Evolutionary conservation across 2,329 filamentous ascomycete genomes (phyloP).

Genomic region (Leptographium flavum): DNA sequence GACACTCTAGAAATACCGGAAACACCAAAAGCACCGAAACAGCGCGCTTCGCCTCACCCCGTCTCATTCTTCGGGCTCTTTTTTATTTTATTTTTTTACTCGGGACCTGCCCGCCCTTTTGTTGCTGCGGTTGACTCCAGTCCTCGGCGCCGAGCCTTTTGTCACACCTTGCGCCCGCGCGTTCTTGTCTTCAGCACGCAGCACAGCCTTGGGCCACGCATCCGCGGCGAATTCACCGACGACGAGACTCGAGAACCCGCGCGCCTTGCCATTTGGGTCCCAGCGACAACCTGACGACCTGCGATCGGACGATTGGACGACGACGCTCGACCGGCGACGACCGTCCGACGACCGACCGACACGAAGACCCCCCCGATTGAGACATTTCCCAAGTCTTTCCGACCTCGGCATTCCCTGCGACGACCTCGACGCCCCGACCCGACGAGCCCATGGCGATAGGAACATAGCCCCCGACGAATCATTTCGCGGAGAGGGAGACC

Average conservation of each 20-base stretch:
- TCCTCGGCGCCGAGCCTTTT: slow-evolving; percentile 1
- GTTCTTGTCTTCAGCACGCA: background rate
- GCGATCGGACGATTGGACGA: too few species aligned
- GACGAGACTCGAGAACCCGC: too few species aligned
- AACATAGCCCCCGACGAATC: background rate
- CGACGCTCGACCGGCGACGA: too few species aligned
- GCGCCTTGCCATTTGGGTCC: too few species aligned
- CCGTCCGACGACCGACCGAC: too few species aligned
- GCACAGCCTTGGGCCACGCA: background rate
- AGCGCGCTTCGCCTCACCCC: background rate
- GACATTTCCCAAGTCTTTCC: too few species aligned
- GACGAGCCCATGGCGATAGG: slow-evolving; percentile 1
- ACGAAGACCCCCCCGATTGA: too few species aligned
- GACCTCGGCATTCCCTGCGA: background rate
- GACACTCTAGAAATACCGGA: background rate
- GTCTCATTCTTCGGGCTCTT: background rate
- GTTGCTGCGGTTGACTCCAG: too few species aligned
- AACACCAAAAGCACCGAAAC: background rate
- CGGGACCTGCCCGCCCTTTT: background rate
- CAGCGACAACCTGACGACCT: too few species aligned
- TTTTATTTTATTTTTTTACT: background rate
- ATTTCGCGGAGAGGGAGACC: background rate
- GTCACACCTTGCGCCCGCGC: background rate
- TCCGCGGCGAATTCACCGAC: background rate
- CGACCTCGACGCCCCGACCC: background rate